A percentile compares a stretch with the other conserved stretches of the same genome.
These are phyloP conservation scores for Withania somnifera DNA, from an alignment of 305 asterid species.

Conservation along the genomic window DNA sequence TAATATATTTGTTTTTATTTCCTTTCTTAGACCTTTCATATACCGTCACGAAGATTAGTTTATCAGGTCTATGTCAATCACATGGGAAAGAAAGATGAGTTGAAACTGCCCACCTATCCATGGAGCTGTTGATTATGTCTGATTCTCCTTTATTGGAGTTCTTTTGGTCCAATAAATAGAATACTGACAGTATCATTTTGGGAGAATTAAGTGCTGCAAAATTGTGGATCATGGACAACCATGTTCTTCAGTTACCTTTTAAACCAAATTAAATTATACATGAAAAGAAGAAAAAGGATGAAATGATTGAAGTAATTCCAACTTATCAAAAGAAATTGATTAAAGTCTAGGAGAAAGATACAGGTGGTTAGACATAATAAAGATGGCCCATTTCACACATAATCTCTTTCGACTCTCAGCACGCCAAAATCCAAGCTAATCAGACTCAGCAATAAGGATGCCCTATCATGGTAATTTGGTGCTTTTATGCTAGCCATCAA, in stretches of 20 bases:
- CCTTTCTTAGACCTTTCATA: neutral
- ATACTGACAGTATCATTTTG: neutral
- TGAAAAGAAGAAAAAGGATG: neutral
- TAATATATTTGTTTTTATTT: neutral
- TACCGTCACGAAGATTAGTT: neutral
- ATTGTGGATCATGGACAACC: neutral
- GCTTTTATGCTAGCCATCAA: neutral
- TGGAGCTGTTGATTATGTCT: neutral
- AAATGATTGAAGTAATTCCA: neutral
- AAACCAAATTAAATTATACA: neutral
- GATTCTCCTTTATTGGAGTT: neutral
- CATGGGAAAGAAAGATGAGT: neutral
- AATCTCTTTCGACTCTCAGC: neutral
- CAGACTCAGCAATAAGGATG: neutral
- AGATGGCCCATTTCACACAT: neutral
- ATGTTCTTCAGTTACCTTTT: neutral
- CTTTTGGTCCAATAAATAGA: neutral
- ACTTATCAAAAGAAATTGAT: neutral
- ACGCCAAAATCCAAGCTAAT: neutral
- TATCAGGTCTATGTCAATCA: neutral
- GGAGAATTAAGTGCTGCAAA: neutral
- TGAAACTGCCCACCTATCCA: neutral
- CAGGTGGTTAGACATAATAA: neutral
- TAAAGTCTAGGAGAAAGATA: neutral
- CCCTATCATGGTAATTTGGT: neutral